phyloP scores from a whole-genome alignment of 345 rosid genomes.

The Eucalyptus pauciflora region DNA sequence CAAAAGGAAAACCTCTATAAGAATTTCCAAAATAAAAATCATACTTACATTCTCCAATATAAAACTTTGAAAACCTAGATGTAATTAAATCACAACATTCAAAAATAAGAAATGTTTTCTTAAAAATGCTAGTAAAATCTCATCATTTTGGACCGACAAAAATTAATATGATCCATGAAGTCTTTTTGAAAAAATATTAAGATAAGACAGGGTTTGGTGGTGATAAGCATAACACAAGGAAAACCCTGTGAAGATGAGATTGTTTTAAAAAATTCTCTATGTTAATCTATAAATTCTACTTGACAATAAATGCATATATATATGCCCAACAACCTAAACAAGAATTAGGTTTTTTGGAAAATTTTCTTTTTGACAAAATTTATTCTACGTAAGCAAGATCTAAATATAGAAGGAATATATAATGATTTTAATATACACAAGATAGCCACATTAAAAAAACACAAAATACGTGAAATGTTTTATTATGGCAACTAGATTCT shows the following conservation, averaged over 20 bases:
- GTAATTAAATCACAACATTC: too few relatives aligned
- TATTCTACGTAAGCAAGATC: neutral
- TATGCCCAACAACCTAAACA: neutral
- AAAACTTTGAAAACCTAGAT: too few relatives aligned
- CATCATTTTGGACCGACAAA: neutral
- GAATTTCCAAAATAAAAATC: neutral
- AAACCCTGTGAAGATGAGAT: neutral
- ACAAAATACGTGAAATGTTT: neutral
- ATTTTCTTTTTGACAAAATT: neutral
- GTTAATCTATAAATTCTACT: neutral
- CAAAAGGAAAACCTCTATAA: neutral
- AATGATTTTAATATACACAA: neutral
- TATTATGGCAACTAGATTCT: neutral
- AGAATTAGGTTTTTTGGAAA: neutral
- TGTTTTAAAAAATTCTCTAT: neutral
- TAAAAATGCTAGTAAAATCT: too few relatives aligned
- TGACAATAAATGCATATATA: neutral
- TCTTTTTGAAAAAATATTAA: too few relatives aligned
- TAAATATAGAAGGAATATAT: neutral
- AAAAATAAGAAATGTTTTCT: too few relatives aligned
- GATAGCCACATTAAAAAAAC: neutral
- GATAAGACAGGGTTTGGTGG: neutral
- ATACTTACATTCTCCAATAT: neutral
- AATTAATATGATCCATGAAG: neutral
- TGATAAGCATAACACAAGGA: neutral